Evolutionary conservation across 371 early-diverging fungal species (phyloP).

Genomic region (Batkoa obscura): DNA sequence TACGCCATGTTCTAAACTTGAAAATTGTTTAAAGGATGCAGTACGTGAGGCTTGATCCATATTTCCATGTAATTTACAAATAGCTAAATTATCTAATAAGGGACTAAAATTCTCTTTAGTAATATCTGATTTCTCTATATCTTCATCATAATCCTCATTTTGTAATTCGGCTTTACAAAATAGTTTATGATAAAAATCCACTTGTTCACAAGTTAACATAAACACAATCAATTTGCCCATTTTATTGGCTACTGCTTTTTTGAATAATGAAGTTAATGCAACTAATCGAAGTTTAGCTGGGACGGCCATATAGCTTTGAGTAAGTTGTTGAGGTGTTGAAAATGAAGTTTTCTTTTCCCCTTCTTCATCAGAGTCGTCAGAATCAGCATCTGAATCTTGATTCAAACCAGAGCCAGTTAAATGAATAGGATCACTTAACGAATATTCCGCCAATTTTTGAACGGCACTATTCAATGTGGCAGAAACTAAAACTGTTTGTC

Average conservation of each 20-base stretch:
- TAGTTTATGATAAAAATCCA: constrained; percentile 75
- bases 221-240: constrained; percentile 64
- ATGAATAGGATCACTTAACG: constrained; percentile 47
- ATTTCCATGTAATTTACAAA: constrained; percentile 80
- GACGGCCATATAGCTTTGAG: constrained; percentile 59
- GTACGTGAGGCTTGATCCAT: constrained; percentile 59
- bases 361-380: constrained; percentile 9
- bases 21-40: constrained; percentile 51
- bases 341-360: constrained; percentile 13
- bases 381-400: background rate
- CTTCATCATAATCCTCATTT: constrained; percentile 16
- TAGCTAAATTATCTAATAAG: constrained; percentile 18
- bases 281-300: constrained; percentile 87
- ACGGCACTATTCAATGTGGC: constrained; percentile 78
- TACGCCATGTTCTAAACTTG: constrained; percentile 37
- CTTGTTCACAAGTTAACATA: constrained; percentile 72
- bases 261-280: constrained; percentile 50
- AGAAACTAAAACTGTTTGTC: constrained; percentile 81
- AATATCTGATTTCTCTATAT: constrained; percentile 14
- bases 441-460: constrained; percentile 55
- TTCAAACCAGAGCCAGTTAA: constrained; percentile 16
- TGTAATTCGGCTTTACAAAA: constrained; percentile 24
- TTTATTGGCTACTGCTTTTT: constrained; percentile 18
- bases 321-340: constrained; percentile 60
- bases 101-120: no score